phyloP scores from a whole-genome alignment of 2,329 filamentous ascomycete genomes.

The Epichloe glyceriae region DNA sequence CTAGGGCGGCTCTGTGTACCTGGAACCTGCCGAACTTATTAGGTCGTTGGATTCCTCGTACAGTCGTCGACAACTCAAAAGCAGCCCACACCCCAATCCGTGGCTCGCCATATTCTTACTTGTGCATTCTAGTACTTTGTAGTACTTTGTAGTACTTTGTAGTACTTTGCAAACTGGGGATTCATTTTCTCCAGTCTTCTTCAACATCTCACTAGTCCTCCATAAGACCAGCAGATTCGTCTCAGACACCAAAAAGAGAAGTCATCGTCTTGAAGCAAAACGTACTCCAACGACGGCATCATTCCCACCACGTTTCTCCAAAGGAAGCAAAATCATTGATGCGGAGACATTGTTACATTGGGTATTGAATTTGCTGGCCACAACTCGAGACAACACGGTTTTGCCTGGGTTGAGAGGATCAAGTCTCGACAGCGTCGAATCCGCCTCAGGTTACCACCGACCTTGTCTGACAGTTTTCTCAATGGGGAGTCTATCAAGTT shows the following conservation, averaged over 20 bases:
- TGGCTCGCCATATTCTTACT: not conserved
- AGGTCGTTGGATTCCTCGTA: constrained; percentile 2
- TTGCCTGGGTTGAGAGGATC: not conserved
- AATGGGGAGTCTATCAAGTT: constrained; percentile 42
- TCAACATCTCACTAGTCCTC: not conserved
- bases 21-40: constrained; percentile 7
- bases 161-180: not conserved
- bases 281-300: not conserved
- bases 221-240: not conserved
- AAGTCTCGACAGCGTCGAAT: not conserved
- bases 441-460: not conserved
- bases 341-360: not conserved
- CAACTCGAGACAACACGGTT: not conserved
- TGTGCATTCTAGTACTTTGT: not conserved
- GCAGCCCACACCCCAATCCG: constrained; percentile 10
- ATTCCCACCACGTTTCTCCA: not conserved
- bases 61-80: constrained; percentile 11
- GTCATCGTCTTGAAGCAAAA: not conserved
- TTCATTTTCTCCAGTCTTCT: not conserved
- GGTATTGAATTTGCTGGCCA: not conserved
- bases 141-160: not conserved
- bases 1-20: constrained; percentile 2
- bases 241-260: not conserved
- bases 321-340: not conserved
- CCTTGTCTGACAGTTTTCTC: constrained; percentile 18